A percentile compares a stretch with the other conserved stretches of the same genome.
Conservation (phyloP, 2,329 filamentous ascomycete species). For the Fusarium penzigii region DNA sequence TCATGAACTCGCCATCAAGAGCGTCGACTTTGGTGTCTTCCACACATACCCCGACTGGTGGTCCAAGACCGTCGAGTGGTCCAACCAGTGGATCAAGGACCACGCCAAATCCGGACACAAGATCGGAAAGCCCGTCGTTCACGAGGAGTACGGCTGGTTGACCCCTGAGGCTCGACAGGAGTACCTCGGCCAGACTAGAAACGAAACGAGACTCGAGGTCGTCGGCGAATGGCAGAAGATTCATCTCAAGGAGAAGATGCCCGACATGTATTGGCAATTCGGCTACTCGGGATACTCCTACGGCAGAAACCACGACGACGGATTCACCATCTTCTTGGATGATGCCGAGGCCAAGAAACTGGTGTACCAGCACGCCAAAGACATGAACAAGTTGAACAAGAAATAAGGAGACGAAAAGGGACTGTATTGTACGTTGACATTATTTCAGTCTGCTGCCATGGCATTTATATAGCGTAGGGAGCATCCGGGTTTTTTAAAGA, state of each 20-base stretch:
- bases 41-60: conserved; percentile 28
- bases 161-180: conserved; percentile 26
- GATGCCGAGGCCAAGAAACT: conserved; percentile 9
- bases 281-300: conserved; percentile 39
- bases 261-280: conserved; percentile 38
- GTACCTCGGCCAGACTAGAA: conserved; percentile 28
- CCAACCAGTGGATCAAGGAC: conserved; percentile 16
- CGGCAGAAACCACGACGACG: conserved; percentile 43
- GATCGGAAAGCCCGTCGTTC: conserved; percentile 33
- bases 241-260: conserved; percentile 30
- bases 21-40: conserved; percentile 48
- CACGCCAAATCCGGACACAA: conserved; percentile 29
- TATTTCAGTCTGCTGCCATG: conserved; percentile 63
- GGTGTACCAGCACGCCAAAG: background rate
- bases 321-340: conserved; percentile 45
- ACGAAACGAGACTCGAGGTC: conserved; percentile 21
- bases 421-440: conserved; percentile 45
- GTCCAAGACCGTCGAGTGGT: conserved; percentile 1
- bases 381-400: background rate
- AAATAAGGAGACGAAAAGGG: background rate
- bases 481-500: too few species aligned
- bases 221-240: background rate
- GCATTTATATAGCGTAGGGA: too few species aligned
- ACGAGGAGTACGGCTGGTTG: conserved; percentile 34
- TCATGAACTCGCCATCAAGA: conserved; percentile 50